Conservation (phyloP, 495 filamentous ascomycete species). For the Talaromyces proteolyticus region DNA sequence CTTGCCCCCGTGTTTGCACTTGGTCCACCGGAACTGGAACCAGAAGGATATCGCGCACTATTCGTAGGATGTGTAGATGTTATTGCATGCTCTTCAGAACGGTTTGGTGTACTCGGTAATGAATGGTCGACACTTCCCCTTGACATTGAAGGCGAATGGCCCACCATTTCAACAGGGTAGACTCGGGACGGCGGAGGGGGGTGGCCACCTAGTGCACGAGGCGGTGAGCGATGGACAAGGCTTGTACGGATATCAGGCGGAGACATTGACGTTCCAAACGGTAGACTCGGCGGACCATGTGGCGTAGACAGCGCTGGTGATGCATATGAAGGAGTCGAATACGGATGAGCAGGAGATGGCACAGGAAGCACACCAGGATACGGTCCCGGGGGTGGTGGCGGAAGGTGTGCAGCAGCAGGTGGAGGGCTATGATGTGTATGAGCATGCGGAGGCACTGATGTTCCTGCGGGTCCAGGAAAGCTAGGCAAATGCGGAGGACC, state of each 20-base stretch:
- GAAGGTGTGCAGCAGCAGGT: slow-evolving; percentile 21
- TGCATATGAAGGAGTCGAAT: slow-evolving; percentile 33
- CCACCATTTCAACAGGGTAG: slow-evolving; percentile 30
- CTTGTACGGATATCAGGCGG: slow-evolving; percentile 38
- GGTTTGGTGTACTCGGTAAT: slow-evolving; percentile 25
- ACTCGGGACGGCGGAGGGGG: slow-evolving; percentile 24
- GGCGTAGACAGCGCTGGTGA: slow-evolving; percentile 32
- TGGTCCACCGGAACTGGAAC: slow-evolving; percentile 26
- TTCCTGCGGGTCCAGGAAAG: slow-evolving; percentile 9
- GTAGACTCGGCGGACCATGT: slow-evolving; percentile 28
- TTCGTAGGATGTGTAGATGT: slow-evolving; percentile 17
- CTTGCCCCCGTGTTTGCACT: slow-evolving; percentile 49
- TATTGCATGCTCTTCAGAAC: slow-evolving; percentile 25
- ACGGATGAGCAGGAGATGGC: slow-evolving; percentile 32
- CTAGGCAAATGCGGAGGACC: slow-evolving; percentile 22
- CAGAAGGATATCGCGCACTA: slow-evolving; percentile 19
- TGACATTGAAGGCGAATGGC: slow-evolving; percentile 30
- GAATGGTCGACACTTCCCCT: slow-evolving; percentile 29
- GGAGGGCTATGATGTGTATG: slow-evolving; percentile 17
- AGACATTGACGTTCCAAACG: slow-evolving; percentile 41
- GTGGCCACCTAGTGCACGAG: slow-evolving; percentile 29
- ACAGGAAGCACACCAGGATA: slow-evolving; percentile 22
- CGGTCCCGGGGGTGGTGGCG: slow-evolving; percentile 16
- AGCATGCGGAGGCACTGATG: slow-evolving; percentile 2
- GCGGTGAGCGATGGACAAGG: slow-evolving; percentile 35